A percentile compares a stretch with the other conserved stretches of the same genome.
phyloP scores from a whole-genome alignment of 1,284 basidiomycete genomes.

The Bondarzewia mesenterica region DNA sequence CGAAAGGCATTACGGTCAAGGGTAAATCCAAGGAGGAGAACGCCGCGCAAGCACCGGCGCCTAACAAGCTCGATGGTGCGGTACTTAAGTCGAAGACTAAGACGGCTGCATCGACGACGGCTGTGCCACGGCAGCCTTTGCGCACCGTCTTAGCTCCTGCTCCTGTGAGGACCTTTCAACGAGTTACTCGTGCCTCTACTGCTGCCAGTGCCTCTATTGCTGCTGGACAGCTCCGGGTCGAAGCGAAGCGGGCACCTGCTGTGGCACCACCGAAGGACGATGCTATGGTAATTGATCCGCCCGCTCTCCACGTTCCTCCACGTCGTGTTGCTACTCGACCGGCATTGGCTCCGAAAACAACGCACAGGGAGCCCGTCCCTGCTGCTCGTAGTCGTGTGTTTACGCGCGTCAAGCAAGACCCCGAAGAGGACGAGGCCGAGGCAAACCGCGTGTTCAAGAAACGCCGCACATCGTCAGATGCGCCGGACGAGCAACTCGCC shows the following conservation, averaged over 20 bases:
- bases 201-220: conserved; percentile 9
- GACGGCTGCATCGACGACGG: conserved; percentile 15
- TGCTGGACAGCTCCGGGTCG: conserved; percentile 7
- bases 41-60: conserved; percentile 19
- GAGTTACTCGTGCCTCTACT: conserved; percentile 23
- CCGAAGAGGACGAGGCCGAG: conserved; percentile 33
- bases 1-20: conserved; percentile 18
- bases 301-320: conserved; percentile 10
- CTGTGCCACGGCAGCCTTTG: conserved; percentile 23
- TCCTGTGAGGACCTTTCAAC: conserved; percentile 4
- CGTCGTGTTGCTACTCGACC: conserved; percentile 12
- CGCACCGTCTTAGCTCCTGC: conserved; percentile 16
- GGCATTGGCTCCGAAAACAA: conserved; percentile 5
- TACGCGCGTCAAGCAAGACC: conserved; percentile 15
- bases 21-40: conserved; percentile 36
- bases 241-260: conserved; percentile 30
- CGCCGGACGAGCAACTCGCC: conserved; percentile 41
- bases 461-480: conserved; percentile 63
- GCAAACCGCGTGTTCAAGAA: conserved; percentile 57
- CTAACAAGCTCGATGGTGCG: conserved; percentile 45
- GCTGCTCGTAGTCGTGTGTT: conserved; percentile 7
- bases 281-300: conserved; percentile 52
- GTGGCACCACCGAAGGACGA: conserved; percentile 32
- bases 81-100: conserved; percentile 38
- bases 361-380: conserved; percentile 6